phyloP scores from a whole-genome alignment of 306 rosid genomes.

The Trichosanthes cucumerina region DNA sequence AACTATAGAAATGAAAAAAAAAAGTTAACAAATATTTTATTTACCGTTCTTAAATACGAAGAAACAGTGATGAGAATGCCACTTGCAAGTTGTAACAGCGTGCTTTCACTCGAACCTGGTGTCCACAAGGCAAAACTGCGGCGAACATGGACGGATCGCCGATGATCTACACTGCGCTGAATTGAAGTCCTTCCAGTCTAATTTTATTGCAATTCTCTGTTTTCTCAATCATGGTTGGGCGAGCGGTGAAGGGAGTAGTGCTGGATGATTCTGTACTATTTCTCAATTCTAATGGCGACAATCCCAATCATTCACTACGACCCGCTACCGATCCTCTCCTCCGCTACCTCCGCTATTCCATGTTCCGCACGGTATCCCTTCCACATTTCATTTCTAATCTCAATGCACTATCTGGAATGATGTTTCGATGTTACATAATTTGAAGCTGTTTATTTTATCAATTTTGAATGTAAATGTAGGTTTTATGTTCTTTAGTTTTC shows the following conservation, averaged over 20 bases:
- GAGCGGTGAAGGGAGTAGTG: conserved; percentile 35
- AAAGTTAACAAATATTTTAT: too few relatives aligned
- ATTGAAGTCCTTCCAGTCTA: neutral
- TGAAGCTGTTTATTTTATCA: too few relatives aligned
- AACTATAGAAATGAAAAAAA: too few relatives aligned
- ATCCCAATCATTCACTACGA: conserved; percentile 11
- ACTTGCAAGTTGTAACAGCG: neutral
- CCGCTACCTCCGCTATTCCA: conserved; percentile 46
- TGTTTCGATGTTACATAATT: neutral
- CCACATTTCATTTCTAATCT: neutral
- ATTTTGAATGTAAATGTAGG: too few relatives aligned
- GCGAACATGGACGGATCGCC: neutral
- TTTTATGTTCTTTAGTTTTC: too few relatives aligned
- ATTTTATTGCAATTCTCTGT: neutral
- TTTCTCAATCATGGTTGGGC: conserved; percentile 10
- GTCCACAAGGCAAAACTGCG: neutral
- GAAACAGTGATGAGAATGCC: too few relatives aligned
- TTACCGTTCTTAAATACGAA: too few relatives aligned
- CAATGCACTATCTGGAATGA: neutral
- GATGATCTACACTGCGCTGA: neutral
- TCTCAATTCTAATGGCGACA: neutral
- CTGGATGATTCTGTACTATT: conserved; percentile 50
- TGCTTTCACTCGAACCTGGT: neutral
- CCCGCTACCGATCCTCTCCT: conserved; percentile 46
- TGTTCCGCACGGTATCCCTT: conserved; percentile 18